phyloP scores from a whole-genome alignment of 352 stramenopile genomes.

The Phytophthora pseudosyringae region DNA sequence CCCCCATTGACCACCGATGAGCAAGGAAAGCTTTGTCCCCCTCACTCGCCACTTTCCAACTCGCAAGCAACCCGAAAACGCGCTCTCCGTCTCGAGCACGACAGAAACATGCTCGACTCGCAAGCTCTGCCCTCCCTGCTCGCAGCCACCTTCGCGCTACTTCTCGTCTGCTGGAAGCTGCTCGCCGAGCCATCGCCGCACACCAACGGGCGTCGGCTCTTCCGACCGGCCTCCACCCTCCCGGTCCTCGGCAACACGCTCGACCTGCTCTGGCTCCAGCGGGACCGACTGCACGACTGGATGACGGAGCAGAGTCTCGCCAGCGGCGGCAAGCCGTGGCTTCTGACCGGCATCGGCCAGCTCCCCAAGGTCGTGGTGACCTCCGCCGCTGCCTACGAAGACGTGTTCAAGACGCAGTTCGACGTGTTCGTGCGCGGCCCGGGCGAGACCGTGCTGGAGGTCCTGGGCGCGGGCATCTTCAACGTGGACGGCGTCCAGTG shows the following conservation, averaged over 20 bases:
- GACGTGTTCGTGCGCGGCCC: constrained; percentile 63
- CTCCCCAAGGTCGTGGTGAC: constrained; percentile 39
- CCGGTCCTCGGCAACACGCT: constrained; percentile 57
- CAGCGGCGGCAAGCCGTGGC: constrained; percentile 36
- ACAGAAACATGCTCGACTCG: constrained; percentile 6
- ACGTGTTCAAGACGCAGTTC: constrained; percentile 55
- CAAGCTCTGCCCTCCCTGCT: constrained; percentile 9
- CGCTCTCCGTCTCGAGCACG: not conserved
- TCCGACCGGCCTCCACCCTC: constrained; percentile 38
- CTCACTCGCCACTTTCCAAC: constrained; percentile 10
- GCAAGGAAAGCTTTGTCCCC: not conserved
- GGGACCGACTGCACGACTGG: constrained; percentile 56
- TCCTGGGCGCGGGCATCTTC: constrained; percentile 75
- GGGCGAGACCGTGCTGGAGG: constrained; percentile 39
- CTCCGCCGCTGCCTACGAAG: constrained; percentile 44
- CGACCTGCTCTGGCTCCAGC: constrained; percentile 52
- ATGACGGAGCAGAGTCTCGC: constrained; percentile 50
- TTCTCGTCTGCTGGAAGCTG: constrained; percentile 18
- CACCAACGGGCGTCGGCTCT: constrained; percentile 12
- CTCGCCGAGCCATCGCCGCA: not conserved
- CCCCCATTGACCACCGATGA: not conserved
- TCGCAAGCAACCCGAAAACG: not conserved
- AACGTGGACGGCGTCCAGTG: constrained; percentile 63
- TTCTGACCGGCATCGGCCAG: constrained; percentile 43
- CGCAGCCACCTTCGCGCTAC: constrained; percentile 3